phyloP scores from a whole-genome alignment of 352 stramenopile genomes.

The Phytophthora parvispora region DNA sequence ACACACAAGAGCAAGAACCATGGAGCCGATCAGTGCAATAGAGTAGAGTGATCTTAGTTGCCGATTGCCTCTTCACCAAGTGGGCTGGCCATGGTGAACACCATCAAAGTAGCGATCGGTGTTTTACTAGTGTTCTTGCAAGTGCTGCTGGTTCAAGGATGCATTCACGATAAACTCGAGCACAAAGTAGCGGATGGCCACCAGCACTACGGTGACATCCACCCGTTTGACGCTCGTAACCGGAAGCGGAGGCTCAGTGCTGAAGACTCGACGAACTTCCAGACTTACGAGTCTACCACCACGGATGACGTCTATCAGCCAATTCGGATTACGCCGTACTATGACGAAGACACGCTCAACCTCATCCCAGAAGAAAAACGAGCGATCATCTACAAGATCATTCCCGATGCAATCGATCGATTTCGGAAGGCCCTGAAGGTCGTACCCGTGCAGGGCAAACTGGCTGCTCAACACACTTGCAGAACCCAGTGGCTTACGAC shows the following conservation, averaged over 20 bases:
- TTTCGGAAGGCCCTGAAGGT: conserved; percentile 68
- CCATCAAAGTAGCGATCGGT: neutral
- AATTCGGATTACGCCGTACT: conserved; percentile 82
- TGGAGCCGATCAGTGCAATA: neutral
- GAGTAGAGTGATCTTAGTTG: neutral
- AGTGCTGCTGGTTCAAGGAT: conserved; percentile 12
- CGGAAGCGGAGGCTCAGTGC: conserved; percentile 9
- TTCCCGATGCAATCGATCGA: conserved; percentile 72
- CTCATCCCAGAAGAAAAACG: conserved; percentile 50
- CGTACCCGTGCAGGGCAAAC: conserved; percentile 69
- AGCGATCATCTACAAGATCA: conserved; percentile 60
- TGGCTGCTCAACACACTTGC: conserved; percentile 72
- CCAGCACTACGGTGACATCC: conserved; percentile 34
- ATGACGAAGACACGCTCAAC: conserved; percentile 64
- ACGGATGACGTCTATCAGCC: conserved; percentile 45
- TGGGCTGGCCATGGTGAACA: conserved; percentile 1
- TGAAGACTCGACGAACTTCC: conserved; percentile 34
- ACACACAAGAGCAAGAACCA: neutral
- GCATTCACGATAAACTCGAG: conserved; percentile 42
- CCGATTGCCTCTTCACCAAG: neutral
- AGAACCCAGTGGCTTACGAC: conserved; percentile 64
- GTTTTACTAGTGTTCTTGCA: neutral
- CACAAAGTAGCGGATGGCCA: conserved; percentile 30
- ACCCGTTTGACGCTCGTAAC: conserved; percentile 29
- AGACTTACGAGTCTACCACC: conserved; percentile 50